Percentiles rank a stretch among this genome's conserved stretches.
Evolutionary conservation across 1,284 basidiomycete genomes (phyloP).

Genomic region (Microbotryum saponariae): DNA sequence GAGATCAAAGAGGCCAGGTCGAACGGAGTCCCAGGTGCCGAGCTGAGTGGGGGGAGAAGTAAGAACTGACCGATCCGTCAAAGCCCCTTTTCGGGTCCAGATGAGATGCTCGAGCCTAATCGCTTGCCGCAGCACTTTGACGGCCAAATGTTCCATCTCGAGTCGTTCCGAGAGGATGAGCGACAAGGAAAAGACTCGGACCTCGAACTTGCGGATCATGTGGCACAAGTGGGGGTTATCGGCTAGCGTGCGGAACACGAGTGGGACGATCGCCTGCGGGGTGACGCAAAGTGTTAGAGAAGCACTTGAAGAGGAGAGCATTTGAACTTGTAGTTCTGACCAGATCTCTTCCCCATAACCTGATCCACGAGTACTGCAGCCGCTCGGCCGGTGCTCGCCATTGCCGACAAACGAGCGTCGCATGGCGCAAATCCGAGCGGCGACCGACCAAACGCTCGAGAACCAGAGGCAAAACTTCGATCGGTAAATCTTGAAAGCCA

Average conservation of each 20-base stretch:
- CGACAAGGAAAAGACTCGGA: conserved; percentile 24
- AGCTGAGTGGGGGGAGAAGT: neutral
- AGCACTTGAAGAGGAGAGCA: neutral
- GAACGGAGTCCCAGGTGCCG: neutral
- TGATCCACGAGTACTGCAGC: conserved; percentile 12
- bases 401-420: conserved; percentile 13
- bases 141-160: conserved; percentile 16
- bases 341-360: conserved; percentile 26
- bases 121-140: conserved; percentile 10
- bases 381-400: conserved; percentile 7
- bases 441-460: no score
- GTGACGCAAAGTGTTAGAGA: neutral
- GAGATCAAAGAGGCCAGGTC: neutral
- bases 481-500: no score
- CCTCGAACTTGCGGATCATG: conserved; percentile 20
- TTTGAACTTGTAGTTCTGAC: neutral
- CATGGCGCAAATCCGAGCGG: no score
- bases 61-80: conserved; percentile 16
- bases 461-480: no score
- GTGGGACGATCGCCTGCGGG: conserved; percentile 10
- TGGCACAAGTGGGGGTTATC: conserved; percentile 5
- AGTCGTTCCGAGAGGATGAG: conserved; percentile 13
- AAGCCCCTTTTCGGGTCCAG: conserved; percentile 26
- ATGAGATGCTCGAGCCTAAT: conserved; percentile 13
- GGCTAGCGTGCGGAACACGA: conserved; percentile 14